phyloP scores from a whole-genome alignment of 345 rosid genomes.

The Syzygium oleosum region DNA sequence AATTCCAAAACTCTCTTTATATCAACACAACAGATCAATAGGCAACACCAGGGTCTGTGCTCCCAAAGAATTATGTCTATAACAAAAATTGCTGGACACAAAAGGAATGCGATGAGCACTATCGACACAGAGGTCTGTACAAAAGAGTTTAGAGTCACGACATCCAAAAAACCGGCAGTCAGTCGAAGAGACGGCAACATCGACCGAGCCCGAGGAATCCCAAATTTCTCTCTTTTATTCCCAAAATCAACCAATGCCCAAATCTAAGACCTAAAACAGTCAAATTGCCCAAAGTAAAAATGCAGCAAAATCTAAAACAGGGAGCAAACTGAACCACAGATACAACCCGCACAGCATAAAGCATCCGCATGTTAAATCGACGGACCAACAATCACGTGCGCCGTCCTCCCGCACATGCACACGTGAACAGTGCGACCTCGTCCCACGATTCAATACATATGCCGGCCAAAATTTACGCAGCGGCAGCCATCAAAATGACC shows the following conservation, averaged over 20 bases:
- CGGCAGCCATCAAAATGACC: not conserved
- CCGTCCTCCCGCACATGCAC: not conserved
- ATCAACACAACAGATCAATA: not conserved
- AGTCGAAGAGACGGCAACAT: not conserved
- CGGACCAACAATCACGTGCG: not conserved
- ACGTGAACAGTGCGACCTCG: not conserved
- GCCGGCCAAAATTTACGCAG: not conserved
- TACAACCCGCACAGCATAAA: not conserved
- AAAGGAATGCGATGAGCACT: not conserved
- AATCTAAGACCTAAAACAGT: not conserved
- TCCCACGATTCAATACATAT: not conserved
- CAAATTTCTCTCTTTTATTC: not conserved
- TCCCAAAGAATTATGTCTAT: not conserved
- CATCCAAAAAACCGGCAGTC: not conserved
- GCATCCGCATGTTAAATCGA: not conserved
- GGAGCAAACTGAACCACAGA: not conserved
- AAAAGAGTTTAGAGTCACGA: not conserved
- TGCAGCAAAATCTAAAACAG: not conserved
- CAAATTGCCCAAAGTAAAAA: not conserved
- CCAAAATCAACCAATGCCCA: not conserved
- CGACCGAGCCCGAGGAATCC: not conserved
- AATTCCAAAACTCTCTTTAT: not conserved
- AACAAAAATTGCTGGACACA: not conserved
- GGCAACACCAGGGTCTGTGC: not conserved
- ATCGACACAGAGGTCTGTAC: not conserved